Base-by-base conservation (phyloP, 1,284 basidiomycete genomes). In the Inonotus obliquus region DNA sequence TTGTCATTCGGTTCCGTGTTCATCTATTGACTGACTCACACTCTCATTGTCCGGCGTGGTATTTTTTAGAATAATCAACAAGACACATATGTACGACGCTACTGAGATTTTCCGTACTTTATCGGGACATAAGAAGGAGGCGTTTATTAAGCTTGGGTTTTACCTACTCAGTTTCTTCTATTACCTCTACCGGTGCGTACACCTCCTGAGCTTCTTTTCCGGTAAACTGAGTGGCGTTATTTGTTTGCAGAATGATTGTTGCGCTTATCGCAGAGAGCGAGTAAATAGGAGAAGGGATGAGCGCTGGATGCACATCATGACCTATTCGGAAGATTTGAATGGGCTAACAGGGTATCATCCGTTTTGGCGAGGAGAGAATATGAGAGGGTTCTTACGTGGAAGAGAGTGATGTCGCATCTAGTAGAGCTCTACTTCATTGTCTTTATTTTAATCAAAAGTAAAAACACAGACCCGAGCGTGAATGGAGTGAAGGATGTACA, bases 81-180 rank as follows among this genome's bases (percentile, higher is more conserved):
- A 95, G 72, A 91, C 91, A 71, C 96, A 98, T 77, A 96, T 98
- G 92, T 96, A 98, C 73, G 96, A 99, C 74, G 96, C 96, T 58
- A 99, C 97, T 35, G 97, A 99, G 76, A 99, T 99, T 70, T 99
- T 99, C 84, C 85, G 97, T 67, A 96, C 96, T 65, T 77, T 99
- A 52, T 86, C 90, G 17, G 86, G 83, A 45, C 97, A 98, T 77
- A 99, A 99, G 80, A 98, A 96, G 74, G 96, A 97, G 78, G 89
- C 89, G 70, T 98, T 99, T 73, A 83, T 96, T 76, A 98, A 97
- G 79, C 89, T 98, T 63, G 95, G 92, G 21, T 96, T 96, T 76
- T 97, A 96, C 75, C 84, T 96, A 61, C 79, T 96, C 65, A 94
- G 89, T 54, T 96, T 96, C 83, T 96, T 96, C 84, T 97, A 96